phyloP scores from a whole-genome alignment of 2,329 filamentous ascomycete species.

The Monosporascus ibericus region DNA sequence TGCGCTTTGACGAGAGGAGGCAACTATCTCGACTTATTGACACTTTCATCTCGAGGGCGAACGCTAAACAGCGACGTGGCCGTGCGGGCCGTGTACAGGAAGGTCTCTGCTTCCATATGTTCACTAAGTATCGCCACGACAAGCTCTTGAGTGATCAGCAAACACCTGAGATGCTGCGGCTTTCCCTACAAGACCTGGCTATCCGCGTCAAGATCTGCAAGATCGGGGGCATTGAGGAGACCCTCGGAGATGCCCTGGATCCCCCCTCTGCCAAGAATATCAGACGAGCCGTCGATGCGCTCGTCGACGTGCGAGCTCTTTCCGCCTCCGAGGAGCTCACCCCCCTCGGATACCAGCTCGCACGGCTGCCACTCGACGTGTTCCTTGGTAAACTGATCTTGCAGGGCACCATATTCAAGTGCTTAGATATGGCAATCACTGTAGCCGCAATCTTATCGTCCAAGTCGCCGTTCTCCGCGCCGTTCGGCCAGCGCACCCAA shows the following conservation, averaged over 20 bases:
- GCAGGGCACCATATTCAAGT: conserved; percentile 79
- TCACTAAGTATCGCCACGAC: conserved; percentile 86
- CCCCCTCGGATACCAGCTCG: conserved; percentile 77
- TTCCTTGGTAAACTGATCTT: conserved; percentile 92
- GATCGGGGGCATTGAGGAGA: conserved; percentile 87
- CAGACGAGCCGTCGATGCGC: conserved; percentile 81
- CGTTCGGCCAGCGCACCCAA: conserved; percentile 76
- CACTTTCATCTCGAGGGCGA: conserved; percentile 90
- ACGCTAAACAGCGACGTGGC: conserved; percentile 90
- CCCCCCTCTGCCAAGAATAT: conserved; percentile 90
- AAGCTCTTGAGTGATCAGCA: conserved; percentile 83
- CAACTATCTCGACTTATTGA: conserved; percentile 89
- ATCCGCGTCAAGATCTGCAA: conserved; percentile 98
- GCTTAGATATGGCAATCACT: conserved; percentile 84
- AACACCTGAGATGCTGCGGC: conserved; percentile 89
- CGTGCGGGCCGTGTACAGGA: conserved; percentile 93
- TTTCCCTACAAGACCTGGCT: conserved; percentile 90
- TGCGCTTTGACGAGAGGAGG: conserved; percentile 90
- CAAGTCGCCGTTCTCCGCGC: conserved; percentile 87
- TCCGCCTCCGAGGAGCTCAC: conserved; percentile 79
- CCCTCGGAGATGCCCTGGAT: conserved; percentile 80
- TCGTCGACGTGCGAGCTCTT: conserved; percentile 87
- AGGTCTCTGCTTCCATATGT: conserved; percentile 91
- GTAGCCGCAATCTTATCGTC: conserved; percentile 90
- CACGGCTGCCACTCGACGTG: conserved; percentile 84